A percentile compares a stretch with the other conserved stretches of the same genome.
These are phyloP conservation scores for Panicum virgatum DNA, from an alignment of 202 grass and related monocot species.

Conservation along the genomic window DNA sequence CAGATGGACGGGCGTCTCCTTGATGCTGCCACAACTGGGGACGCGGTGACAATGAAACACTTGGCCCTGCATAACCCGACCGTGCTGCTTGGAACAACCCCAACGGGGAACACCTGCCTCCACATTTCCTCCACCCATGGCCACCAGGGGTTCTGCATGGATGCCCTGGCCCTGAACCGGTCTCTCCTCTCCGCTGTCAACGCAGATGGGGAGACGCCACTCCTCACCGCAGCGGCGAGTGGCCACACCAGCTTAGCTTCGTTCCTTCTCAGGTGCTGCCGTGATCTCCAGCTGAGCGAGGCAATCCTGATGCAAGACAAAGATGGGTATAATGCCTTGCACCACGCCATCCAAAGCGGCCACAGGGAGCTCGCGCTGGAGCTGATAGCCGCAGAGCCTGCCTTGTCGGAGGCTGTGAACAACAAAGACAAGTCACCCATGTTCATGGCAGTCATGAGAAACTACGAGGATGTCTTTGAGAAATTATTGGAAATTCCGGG, in stretches of 20 bases:
- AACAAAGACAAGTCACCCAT: slow-evolving; percentile 2
- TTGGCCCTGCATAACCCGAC: neutral
- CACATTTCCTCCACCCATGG: slow-evolving; percentile 24
- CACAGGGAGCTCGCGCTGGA: neutral
- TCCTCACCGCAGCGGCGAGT: neutral
- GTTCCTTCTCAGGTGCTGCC: neutral
- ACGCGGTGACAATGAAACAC: neutral
- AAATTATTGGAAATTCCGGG: neutral
- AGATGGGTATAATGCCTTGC: slow-evolving; percentile 15
- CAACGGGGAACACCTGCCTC: slow-evolving; percentile 28
- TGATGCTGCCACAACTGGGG: neutral
- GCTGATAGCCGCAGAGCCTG: neutral
- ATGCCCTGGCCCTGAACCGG: neutral
- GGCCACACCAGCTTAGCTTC: neutral
- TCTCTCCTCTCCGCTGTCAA: neutral
- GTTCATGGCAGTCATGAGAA: slow-evolving; percentile 33
- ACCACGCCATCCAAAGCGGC: slow-evolving; percentile 28
- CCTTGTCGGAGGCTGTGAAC: neutral
- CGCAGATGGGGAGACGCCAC: neutral
- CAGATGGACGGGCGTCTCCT: neutral
- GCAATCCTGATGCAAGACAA: slow-evolving; percentile 1
- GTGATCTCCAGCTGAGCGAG: neutral
- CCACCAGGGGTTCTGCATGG: neutral
- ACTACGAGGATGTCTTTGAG: neutral
- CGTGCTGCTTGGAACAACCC: slow-evolving; percentile 24